Evolutionary conservation across 1,284 basidiomycete species (phyloP), one percentile per base, ranked within the genome.

Genomic region (Cutaneotrichosporon cutaneum): DNA sequence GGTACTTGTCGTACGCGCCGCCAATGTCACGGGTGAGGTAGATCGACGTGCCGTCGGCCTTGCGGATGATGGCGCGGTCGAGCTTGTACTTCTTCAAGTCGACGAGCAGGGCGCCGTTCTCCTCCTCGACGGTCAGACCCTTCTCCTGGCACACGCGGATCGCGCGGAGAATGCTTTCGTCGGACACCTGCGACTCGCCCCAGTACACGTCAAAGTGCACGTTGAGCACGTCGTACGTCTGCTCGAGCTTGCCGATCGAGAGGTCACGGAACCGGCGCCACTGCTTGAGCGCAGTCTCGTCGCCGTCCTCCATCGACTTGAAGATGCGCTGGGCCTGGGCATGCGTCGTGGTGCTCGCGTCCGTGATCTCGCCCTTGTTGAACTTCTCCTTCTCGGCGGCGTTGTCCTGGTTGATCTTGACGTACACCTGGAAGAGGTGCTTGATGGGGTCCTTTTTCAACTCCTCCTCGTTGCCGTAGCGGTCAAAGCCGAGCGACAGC

Each of bases 1-100:
- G 88, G 82, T 88, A 93, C 68, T 95, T 90, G 82, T 98, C 90
- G 70, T 90, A 88, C 0, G 94, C 94, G 51, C 89, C 95, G 51
- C 89, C 95, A 66, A 99, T 92, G 80, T 99, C 95, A 65, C 95
- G 91, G n/a, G 94, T 97, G 66, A 99, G 87, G 81, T 99, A 99
- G 70, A 98, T 94, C 0, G 92, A 92, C 7, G 95, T 97, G 26
- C 95, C 95, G 73, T 99, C 95, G 72, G 88, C 88, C 83, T 98
- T 97, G 72, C 90, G 83, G 61, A 99, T 84, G 62, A 99, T 90
- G 9, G 93, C 89, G 76, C 90, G 92, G 52, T 90, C 93, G 68
- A 99, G 82, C 80, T 94, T 95, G 84, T 85, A 92, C 78, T 90
- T 86, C 67, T 88, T 88, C 62, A 97, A 80, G 77, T 97, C 89